These are phyloP conservation scores for Dipteronia sinensis DNA, from an alignment of 345 rosid genomes.

Conservation along the genomic window DNA sequence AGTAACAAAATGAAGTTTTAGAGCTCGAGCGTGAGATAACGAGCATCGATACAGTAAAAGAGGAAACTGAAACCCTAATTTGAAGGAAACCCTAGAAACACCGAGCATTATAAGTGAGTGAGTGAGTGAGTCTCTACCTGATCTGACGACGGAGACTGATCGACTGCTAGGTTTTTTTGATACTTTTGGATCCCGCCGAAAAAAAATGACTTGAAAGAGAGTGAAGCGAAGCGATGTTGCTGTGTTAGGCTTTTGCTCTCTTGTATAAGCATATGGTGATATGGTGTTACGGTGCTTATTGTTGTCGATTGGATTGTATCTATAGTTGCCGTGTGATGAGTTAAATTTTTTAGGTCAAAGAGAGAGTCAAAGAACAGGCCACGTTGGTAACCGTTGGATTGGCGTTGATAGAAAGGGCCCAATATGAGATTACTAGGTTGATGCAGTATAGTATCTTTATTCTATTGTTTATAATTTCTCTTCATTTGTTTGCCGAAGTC, in stretches of 20 bases:
- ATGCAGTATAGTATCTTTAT: background rate
- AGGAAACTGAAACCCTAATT: background rate
- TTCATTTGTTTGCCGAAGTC: background rate
- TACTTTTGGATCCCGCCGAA: constrained; percentile 29
- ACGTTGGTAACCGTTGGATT: background rate
- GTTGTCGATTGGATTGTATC: background rate
- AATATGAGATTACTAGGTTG: no score
- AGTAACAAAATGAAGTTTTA: background rate
- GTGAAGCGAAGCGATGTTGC: background rate
- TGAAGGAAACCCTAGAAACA: background rate
- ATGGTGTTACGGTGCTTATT: background rate
- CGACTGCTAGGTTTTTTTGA: constrained; percentile 22
- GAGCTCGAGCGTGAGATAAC: background rate
- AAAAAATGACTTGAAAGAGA: background rate
- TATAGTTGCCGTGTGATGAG: background rate
- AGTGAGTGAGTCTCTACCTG: constrained; percentile 15
- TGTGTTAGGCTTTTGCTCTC: background rate
- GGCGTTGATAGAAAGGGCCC: background rate
- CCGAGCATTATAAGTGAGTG: background rate
- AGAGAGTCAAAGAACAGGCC: background rate
- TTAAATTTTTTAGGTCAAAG: no score
- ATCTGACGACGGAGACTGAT: background rate
- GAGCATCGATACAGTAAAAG: background rate
- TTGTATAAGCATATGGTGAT: background rate
- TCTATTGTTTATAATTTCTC: background rate